phyloP scores from a whole-genome alignment of 2,329 filamentous ascomycete species.

The Sporothrix sp. region DNA sequence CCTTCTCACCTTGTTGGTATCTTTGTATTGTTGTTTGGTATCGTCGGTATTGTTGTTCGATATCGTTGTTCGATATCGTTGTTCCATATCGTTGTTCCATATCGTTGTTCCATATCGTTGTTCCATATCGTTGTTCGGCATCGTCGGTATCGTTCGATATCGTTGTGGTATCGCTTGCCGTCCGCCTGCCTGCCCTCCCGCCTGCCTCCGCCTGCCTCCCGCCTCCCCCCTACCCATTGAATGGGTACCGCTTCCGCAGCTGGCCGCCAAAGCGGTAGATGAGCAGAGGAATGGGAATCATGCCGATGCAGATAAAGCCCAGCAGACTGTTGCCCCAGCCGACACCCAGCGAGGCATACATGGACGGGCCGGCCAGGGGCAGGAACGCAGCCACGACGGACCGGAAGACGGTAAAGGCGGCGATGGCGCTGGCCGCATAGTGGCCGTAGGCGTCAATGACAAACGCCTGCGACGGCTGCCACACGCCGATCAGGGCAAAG shows the following conservation, averaged over 20 bases:
- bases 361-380: constrained; percentile 43
- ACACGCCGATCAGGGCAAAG: constrained; percentile 25
- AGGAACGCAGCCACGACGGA: constrained; percentile 45
- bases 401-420: constrained; percentile 50
- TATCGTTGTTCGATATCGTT: too few species aligned
- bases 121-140: not conserved
- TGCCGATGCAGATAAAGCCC: constrained; percentile 37
- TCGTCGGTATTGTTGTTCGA: too few species aligned
- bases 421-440: constrained; percentile 50
- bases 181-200: not conserved
- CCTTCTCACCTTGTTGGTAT: too few species aligned
- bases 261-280: constrained; percentile 43
- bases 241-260: constrained; percentile 15
- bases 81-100: too few species aligned
- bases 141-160: too few species aligned
- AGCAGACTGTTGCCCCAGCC: constrained; percentile 32
- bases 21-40: too few species aligned
- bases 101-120: too few species aligned
- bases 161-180: too few species aligned
- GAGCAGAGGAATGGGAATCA: constrained; percentile 42
- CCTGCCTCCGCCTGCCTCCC: too few species aligned
- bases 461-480: constrained; percentile 34
- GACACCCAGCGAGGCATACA: constrained; percentile 47
- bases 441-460: constrained; percentile 49
- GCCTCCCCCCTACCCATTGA: too few species aligned